Base-by-base conservation (phyloP, 805 yeast species). In the Kluyveromyces aestuarii region DNA sequence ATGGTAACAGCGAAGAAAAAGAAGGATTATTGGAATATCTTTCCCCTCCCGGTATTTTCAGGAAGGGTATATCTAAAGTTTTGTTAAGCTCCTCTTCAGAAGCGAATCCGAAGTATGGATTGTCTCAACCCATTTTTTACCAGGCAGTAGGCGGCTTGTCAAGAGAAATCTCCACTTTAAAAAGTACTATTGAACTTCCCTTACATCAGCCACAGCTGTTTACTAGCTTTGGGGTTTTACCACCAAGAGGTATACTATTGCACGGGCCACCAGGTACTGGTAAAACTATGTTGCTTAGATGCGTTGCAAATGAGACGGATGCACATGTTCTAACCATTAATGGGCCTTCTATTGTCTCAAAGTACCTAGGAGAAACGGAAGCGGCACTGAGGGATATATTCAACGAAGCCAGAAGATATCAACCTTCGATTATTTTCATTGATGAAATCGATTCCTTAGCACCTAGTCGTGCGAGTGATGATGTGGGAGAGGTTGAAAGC, bases 211-310 rank as follows among this genome's bases (percentile, higher is more conserved):
- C 97, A 0, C 74, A 76, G 6, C 66, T 88, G 33, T 91, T 90
- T 58, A 73, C 82, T 8, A 80, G 85, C 48, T 93, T 91, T 69
- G 89, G 91, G n/a, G 83, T 89, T 17, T 75, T 83, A 8, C 97
- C 99, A 8, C 96, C 96, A 13, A 73, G 96, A 49, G 99, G 99
- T 36, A 80, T 91, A n/a, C 69, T 91, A 14, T 67, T 91, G 11
- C 96, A 91, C 68, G 99, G 99, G 0, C 96, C 97, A 2, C 93
- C 98, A 2, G 99, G 99, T 3, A 91, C 97, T 0, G 99, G 99
- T 46, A 91, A 91, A 63, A 86, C 97, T 1, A 79, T 90, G 87
- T 73, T 93, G 8, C 71, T 93, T 37, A 76, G 86, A 48, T 84
- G 96, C 27, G 81, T 91, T 9, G 95, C 96, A 0, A 74, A 80